phyloP scores from a whole-genome alignment of 768 basidiomycete species.

The Lyophyllum shimeji region DNA sequence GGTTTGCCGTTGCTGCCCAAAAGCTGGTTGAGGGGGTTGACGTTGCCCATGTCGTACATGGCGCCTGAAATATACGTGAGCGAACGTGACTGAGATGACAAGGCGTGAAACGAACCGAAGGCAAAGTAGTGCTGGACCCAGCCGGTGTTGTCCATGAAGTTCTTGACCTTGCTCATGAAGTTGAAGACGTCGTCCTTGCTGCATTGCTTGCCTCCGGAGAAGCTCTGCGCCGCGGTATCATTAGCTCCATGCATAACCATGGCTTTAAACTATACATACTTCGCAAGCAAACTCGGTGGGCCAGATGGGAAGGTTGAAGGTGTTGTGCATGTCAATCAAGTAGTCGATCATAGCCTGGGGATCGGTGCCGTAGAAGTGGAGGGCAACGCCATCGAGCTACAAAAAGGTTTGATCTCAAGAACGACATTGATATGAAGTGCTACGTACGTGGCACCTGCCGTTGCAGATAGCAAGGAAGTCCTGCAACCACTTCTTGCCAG shows the following conservation, averaged over 20 bases:
- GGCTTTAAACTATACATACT: conserved; percentile 27
- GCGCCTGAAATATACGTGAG: conserved; percentile 36
- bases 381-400: conserved; percentile 55
- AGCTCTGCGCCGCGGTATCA: conserved; percentile 42
- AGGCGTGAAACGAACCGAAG: conserved; percentile 52
- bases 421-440: background rate
- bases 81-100: background rate
- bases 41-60: conserved; percentile 55
- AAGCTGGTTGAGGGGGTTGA: conserved; percentile 55
- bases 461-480: conserved; percentile 54
- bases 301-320: conserved; percentile 47
- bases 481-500: conserved; percentile 64
- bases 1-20: conserved; percentile 45
- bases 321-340: conserved; percentile 43
- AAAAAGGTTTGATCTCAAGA: background rate
- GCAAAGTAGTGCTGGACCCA: conserved; percentile 47
- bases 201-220: conserved; percentile 45
- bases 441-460: conserved; percentile 40
- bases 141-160: conserved; percentile 43
- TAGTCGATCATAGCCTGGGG: conserved; percentile 51
- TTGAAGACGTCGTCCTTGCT: conserved; percentile 35
- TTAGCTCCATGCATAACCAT: background rate
- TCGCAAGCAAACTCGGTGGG: conserved; percentile 75
- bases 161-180: conserved; percentile 47
- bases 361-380: conserved; percentile 70